Percentiles rank a stretch among this genome's conserved stretches.
phyloP scores from a whole-genome alignment of 2,329 filamentous ascomycete species.

The Beauveria rudraprayagi region DNA sequence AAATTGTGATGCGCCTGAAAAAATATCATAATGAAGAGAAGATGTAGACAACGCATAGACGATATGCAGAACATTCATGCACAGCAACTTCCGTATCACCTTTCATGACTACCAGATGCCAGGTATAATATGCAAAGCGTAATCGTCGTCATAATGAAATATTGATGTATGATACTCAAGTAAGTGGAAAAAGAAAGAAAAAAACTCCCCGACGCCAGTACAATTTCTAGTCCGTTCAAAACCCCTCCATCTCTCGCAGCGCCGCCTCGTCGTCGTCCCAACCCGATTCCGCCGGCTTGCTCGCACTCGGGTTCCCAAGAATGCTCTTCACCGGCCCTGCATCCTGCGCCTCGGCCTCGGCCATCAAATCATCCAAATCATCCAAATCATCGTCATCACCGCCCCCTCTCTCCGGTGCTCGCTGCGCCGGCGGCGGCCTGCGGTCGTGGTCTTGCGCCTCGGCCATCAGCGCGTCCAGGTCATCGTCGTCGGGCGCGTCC shows the following conservation, averaged over 20 bases:
- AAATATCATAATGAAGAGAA: not conserved
- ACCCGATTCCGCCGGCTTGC: slow-evolving; percentile 21
- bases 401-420: slow-evolving; percentile 8
- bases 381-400: slow-evolving; percentile 39
- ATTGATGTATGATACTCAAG: not conserved
- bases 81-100: not conserved
- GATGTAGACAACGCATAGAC: not conserved
- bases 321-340: not conserved
- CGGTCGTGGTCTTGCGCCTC: slow-evolving; percentile 30
- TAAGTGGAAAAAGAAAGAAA: not conserved
- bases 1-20: not conserved
- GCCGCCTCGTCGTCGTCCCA: slow-evolving; percentile 59
- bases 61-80: not conserved
- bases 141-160: not conserved
- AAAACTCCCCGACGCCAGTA: not conserved
- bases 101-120: not conserved
- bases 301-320: slow-evolving; percentile 5
- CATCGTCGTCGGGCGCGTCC: slow-evolving; percentile 35
- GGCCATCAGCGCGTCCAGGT: slow-evolving; percentile 47
- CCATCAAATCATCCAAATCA: slow-evolving; percentile 48
- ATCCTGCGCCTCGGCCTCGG: slow-evolving; percentile 33
- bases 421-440: slow-evolving; percentile 11
- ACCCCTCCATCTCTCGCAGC: slow-evolving; percentile 55
- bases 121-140: not conserved
- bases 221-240: slow-evolving; percentile 26